A percentile compares a stretch with the other conserved stretches of the same genome.
These are phyloP conservation scores for Sorghum bicolor DNA, from an alignment of 176 grass and related monocot genomes.

Conservation along the genomic window DNA sequence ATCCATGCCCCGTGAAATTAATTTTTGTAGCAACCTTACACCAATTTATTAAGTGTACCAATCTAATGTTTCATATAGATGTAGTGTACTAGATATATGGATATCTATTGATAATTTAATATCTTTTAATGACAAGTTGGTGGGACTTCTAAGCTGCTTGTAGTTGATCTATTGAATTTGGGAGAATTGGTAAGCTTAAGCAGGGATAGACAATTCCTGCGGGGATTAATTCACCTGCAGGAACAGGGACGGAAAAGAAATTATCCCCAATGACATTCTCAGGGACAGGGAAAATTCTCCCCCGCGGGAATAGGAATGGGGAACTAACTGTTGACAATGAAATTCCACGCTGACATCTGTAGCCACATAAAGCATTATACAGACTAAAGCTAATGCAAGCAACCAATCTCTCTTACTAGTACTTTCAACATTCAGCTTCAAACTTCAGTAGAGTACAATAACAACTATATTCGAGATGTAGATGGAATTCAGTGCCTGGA, in stretches of 20 bases:
- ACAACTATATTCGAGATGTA: not conserved
- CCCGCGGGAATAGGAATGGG: not conserved
- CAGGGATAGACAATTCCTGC: no score
- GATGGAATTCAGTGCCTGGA: not conserved
- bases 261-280: no score
- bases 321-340: no score
- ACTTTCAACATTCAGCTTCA: not conserved
- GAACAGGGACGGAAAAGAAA: no score
- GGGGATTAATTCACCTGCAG: no score
- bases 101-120: not conserved
- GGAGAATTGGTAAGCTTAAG: not conserved
- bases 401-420: not conserved
- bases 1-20: no score
- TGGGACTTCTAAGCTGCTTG: not conserved
- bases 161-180: not conserved
- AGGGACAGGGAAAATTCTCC: no score
- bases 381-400: not conserved
- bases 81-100: not conserved
- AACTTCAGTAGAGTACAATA: not conserved
- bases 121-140: not conserved
- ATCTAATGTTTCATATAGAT: not conserved
- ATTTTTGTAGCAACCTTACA: no score
- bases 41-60: no score
- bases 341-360: not conserved
- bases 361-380: not conserved